Evolutionary conservation across 495 filamentous ascomycete genomes (phyloP), one percentile per base, ranked within the genome.

Genomic region (Monascus purpureus): DNA sequence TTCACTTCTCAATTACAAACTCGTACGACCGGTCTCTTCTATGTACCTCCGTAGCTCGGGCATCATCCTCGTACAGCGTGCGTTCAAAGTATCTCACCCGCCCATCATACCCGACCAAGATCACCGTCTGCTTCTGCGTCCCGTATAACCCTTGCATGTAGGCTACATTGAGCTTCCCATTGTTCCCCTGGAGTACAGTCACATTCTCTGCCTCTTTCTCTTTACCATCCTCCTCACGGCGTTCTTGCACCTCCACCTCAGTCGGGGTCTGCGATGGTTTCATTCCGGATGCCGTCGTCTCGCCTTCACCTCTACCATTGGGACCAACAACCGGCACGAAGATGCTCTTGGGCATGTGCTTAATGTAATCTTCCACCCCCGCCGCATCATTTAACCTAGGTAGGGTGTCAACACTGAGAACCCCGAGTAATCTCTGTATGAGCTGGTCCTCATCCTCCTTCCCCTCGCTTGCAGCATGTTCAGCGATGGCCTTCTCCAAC

Each of bases 61-160:
- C 77, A n/a, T 71, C 41, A 4, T 55, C 45, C 50, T 82, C 79
- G 47, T 63, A 84, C 33, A 90, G 54, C 15, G 78, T 75, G 35
- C 84, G 66, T 52, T 90, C 84, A 25, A 70, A 56, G 46, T 75
- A 88, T 2, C 68, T 74, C 16, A 84, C 68, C 33, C 71, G 68
- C 5, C 82, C 82, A n/a, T 73, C 61, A 55, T 67, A 68, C 36
- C 76, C 72, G 9, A 88, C 70, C 13, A 90, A 59, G 18, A 93
- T 56, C 11, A 90, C 61, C 0, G 80, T 84, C 61, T 93, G 82
- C 38, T 80, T 71, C 49, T 85, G 79, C 2, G 84, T 93, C 12
- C 82, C 84, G 56, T 93, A 90, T 45, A 67, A 61, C 26, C 41
- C 46, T 17, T 42, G 25, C 14, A 32, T 28, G 17, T 42, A 31